These are phyloP conservation scores for Scytalidium sp. DNA, from an alignment of 2,329 filamentous ascomycete species.

Conservation along the genomic window DNA sequence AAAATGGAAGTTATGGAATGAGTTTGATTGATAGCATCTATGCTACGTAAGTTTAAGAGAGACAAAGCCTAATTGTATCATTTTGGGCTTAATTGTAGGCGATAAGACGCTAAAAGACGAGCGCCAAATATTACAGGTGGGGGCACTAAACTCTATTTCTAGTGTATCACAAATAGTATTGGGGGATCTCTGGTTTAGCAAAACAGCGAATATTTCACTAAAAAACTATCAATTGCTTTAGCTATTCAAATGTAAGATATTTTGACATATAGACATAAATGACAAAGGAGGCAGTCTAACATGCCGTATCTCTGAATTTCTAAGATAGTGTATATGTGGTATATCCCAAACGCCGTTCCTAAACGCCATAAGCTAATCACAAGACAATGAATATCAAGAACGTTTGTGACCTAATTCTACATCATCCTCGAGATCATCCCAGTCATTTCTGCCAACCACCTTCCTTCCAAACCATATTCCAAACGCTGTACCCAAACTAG, in stretches of 20 bases:
- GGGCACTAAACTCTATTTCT: background rate
- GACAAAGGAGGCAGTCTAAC: too few relatives aligned
- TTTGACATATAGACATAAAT: too few relatives aligned
- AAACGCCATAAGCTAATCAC: slow-evolving; percentile 22
- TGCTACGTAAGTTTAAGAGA: slow-evolving; percentile 2
- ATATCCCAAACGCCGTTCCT: background rate
- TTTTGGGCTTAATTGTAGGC: slow-evolving; percentile 5
- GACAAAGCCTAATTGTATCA: slow-evolving; percentile 16
- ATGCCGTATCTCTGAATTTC: too few relatives aligned
- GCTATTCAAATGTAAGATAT: too few relatives aligned
- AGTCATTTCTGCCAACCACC: slow-evolving; percentile 53
- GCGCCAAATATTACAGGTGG: background rate
- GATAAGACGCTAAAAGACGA: background rate
- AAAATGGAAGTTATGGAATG: too few relatives aligned
- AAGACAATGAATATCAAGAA: slow-evolving; percentile 38
- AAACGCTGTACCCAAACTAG: slow-evolving; percentile 61
- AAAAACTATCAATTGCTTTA: too few relatives aligned
- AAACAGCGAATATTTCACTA: too few relatives aligned
- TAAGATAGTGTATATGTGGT: background rate
- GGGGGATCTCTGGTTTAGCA: too few relatives aligned
- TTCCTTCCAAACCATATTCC: slow-evolving; percentile 72
- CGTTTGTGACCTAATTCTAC: slow-evolving; percentile 69
- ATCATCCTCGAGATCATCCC: slow-evolving; percentile 59
- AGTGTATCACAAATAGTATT: too few relatives aligned
- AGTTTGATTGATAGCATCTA: too few relatives aligned